Conservation (phyloP, 257 asterid species). For the Osmanthus fragrans region DNA sequence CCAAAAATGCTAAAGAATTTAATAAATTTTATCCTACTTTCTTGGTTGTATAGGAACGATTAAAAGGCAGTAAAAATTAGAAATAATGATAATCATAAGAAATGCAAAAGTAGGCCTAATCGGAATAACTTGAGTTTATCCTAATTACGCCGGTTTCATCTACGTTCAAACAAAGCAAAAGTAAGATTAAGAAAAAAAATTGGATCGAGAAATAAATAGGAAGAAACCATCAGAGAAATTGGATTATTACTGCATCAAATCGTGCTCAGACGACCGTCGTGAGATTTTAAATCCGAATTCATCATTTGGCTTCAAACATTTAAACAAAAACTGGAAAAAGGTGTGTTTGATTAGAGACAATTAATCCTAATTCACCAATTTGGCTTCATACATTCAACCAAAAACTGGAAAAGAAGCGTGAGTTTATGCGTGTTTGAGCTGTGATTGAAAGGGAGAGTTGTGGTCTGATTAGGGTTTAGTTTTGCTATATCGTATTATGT, state of each 20-base stretch:
- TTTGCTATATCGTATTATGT: not conserved
- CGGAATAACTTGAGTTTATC: slow-evolving; percentile 45
- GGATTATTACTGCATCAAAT: slow-evolving; percentile 54
- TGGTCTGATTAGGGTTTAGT: slow-evolving; percentile 16
- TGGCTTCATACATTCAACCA: not conserved
- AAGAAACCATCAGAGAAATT: slow-evolving; percentile 47
- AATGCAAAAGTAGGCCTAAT: slow-evolving; percentile 35
- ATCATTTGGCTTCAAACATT: slow-evolving; percentile 36
- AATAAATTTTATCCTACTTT: not conserved
- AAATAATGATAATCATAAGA: not conserved
- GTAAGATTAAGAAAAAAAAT: not conserved
- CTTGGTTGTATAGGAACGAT: too few relatives aligned
- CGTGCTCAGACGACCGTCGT: slow-evolving; percentile 87
- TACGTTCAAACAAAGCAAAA: not conserved
- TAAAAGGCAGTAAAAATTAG: too few relatives aligned
- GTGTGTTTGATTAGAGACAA: too few relatives aligned
- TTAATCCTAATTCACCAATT: not conserved
- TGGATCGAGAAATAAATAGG: not conserved
- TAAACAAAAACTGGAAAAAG: not conserved
- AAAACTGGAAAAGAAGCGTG: not conserved
- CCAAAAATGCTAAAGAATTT: slow-evolving; percentile 1
- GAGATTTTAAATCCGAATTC: slow-evolving; percentile 64
- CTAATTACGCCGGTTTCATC: slow-evolving; percentile 26
- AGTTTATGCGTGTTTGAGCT: not conserved
- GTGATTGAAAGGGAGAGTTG: slow-evolving; percentile 14